Base-by-base conservation (phyloP, 805 yeast genomes). In the Ogataea chonburiensis region DNA sequence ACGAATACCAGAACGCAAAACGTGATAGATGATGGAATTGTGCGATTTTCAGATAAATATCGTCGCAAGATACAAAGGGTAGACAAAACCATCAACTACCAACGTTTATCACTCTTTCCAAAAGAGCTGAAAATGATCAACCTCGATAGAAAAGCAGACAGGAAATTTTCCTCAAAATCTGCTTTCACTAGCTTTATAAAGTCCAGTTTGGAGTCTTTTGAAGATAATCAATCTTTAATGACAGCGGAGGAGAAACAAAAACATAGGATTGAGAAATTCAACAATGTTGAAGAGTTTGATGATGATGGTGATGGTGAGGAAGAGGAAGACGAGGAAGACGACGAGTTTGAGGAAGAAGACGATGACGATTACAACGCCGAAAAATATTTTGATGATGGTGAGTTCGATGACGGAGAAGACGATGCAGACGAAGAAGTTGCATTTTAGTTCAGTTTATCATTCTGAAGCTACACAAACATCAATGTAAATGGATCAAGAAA, bases 301-400 rank as follows among this genome's bases (percentile, higher is more conserved):
- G 78, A 70, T 15, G 73, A 66, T 5, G 64, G 63, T 23, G 63
- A 52, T 4, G 68, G 58, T 5, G 71, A 67, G 12, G 70, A 62
- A 20, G 78, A 70, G 25, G 74, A 63, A 8, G 81, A 76, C 14
- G 83, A 76, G n/a, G 62, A 66, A 30, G 86, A 81, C 49, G 87
- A 81, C 43, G 85, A 80, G 43, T 74, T 71, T 46, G 82, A 77
- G 43, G 87, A 80, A 45, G 83, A 81, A 38, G 87, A 81, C 17
- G 88, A 82, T 47, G 86, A 79, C 52, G 87, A 81, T 56, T 82
- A 82, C 52, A 82, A 82, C 50, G 91, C 91, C 7, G 91, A 82
- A 49, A 77, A 77, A 58, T 82, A 82, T 60, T 82, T 82, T 52
- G 88, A 82, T 53, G 81, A 74, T 46, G 83, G 81, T 28, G 86